Evolutionary conservation across 805 yeast genomes (phyloP), one percentile per base, ranked within the genome.

Genomic region (Suhomyces prunicola): DNA sequence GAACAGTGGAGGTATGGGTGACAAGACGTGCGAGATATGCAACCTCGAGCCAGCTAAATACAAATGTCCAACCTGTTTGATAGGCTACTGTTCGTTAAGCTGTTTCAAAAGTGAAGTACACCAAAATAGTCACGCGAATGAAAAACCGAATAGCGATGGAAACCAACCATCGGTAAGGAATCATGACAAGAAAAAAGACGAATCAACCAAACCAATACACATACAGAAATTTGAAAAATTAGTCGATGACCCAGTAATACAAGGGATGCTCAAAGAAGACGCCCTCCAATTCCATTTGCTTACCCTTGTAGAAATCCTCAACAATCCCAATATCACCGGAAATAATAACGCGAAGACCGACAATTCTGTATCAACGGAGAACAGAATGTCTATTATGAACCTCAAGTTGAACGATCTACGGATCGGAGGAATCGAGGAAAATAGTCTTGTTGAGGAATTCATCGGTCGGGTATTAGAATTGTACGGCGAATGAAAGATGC

Each of bases 401-500:
- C 77, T 81, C 58, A 84, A 86, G 58, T 70, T 89, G 8, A 74
- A 81, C 6, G 83, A 82, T 50, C 69, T 89, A 13, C 69, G 96
- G 33, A 64, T 62, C 2, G 86, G 87, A 5, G 96, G 96, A 0
- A 51, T 73, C 0, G 90, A 88, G 58, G 81, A 80, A 48, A 89
- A 89, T 61, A 82, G 74, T 55, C 67, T 85, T 23, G 83, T 89
- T 4, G 92, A 88, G 64, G 93, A 87, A 58, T 87, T 88, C 66
- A 81, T 85, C 13, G 64, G 64, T 45, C 58, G 78, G 36, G 69
- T 81, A 5, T 36, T 49, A 29, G 17, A 33, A 7, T 27, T 44
- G 35, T 24, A 17, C 24, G 36, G 46, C 27, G 31, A 42, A 39
- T 6, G 19, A 6, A 19, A 39, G 5, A 19, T 39, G 24, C 24